Evolutionary conservation across 2,329 filamentous ascomycete species (phyloP), one percentile per base, ranked within the genome.

Genomic region (Teratosphaeria zuluensis): DNA sequence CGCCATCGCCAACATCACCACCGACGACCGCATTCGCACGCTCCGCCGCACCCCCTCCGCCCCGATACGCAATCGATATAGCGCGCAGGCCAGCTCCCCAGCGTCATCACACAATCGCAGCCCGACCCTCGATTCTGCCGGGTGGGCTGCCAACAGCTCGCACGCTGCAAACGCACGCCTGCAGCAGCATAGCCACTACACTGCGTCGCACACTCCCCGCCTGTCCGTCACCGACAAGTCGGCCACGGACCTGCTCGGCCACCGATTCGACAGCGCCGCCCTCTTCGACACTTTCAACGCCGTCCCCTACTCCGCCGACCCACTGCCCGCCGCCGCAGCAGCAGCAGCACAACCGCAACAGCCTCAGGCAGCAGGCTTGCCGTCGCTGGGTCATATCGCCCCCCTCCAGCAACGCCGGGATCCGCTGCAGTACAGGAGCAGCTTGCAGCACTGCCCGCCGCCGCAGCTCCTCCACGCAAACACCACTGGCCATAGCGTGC

Each of bases 201-300:
- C 42, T 3, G n/a, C 42, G n/a, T 48, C 42, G n/a, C 42, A 48
- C 42, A 19, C 42, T 48, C 46, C 58, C 4, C 68, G 65, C 21
- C 63, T 64, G 59, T 70, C 70, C 32, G 63, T 71, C 58, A 70
- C 66, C 54, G 69, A 70, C 53, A 67, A 69, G 65, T 63, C 65
- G 56, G 65, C 67, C 24, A 61, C 65, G 56, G 72, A 74, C 56
- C 68, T 75, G 54, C 66, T 75, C 59, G 75, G 75, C 58, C 65
- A 68, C 61, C 69, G 72, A 61, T 77, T 77, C 68, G 73, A 75
- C 69, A 67, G 68, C 58, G 68, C 69, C 56, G 68, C 68, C 58
- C 65, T 75, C 60, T 66, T 72, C 63, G 66, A 70, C 64, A 72
- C 68, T 64, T 68, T 73, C 62, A 67, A 71, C 66, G 66, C 66